These are phyloP conservation scores for Rubia yunnanensis DNA, from an alignment of 257 asterid species.

Conservation along the genomic window DNA sequence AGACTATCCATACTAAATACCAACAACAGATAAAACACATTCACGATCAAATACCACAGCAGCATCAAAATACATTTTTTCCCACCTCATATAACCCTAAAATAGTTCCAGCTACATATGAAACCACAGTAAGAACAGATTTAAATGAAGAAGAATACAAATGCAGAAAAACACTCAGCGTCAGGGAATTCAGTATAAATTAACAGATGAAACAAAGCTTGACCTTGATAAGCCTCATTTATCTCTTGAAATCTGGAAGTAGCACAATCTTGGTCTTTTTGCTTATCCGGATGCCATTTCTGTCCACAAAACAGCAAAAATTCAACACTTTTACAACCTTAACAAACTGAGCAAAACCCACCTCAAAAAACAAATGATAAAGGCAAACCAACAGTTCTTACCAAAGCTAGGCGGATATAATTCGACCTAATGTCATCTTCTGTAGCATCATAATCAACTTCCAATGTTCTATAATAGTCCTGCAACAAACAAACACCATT, in stretches of 20 bases:
- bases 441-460: constrained; percentile 82
- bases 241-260: constrained; percentile 88
- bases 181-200: neutral
- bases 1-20: neutral
- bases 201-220: neutral
- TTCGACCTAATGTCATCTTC: constrained; percentile 85
- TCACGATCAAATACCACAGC: too few relatives aligned
- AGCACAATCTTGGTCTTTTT: constrained; percentile 49
- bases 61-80: too few relatives aligned
- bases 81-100: too few relatives aligned
- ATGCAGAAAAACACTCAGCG: neutral
- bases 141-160: neutral
- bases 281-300: constrained; percentile 99
- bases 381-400: constrained; percentile 17
- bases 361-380: neutral
- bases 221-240: constrained; percentile 86
- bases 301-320: constrained; percentile 17
- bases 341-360: neutral
- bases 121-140: neutral
- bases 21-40: neutral
- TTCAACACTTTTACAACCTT: neutral
- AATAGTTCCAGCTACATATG: too few relatives aligned
- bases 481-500: constrained; percentile 13
- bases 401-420: constrained; percentile 89
- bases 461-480: constrained; percentile 81